Percentiles rank a stretch among this genome's conserved stretches.
Evolutionary conservation across 2,329 filamentous ascomycete genomes (phyloP).

Genomic region (Incumbomyces delicatus): DNA sequence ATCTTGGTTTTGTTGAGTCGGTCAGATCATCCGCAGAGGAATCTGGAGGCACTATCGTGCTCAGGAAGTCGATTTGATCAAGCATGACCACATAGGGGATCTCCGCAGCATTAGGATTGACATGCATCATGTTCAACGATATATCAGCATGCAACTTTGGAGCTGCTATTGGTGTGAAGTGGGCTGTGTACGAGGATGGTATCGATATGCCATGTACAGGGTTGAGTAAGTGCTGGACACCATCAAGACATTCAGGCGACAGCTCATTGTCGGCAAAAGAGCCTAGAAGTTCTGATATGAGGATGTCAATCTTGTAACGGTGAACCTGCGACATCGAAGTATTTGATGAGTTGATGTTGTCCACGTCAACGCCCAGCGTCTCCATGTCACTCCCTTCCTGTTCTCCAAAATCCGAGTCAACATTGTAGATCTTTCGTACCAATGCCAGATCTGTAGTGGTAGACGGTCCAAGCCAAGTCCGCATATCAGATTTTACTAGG

Average conservation of each 20-base stretch:
- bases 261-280: constrained; percentile 97
- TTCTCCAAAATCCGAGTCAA: constrained; percentile 22
- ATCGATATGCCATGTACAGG: constrained; percentile 81
- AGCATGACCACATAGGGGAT: constrained; percentile 93
- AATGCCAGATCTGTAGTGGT: constrained; percentile 8
- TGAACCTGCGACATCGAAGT: constrained; percentile 14
- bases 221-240: constrained; percentile 82
- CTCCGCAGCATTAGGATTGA: constrained; percentile 66
- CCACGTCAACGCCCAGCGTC: constrained; percentile 18
- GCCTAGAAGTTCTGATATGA: constrained; percentile 86
- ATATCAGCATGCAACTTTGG: constrained; percentile 81
- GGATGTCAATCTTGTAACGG: constrained; percentile 59
- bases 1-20: constrained; percentile 4
- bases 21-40: not conserved
- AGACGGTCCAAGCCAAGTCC: constrained; percentile 77
- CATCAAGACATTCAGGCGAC: constrained; percentile 90
- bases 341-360: constrained; percentile 7
- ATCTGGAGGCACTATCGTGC: constrained; percentile 48
- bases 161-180: constrained; percentile 82
- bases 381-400: constrained; percentile 27
- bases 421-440: constrained; percentile 18
- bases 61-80: constrained; percentile 78
- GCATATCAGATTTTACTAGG: constrained; percentile 94
- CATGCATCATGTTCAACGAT: constrained; percentile 44
- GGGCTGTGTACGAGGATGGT: constrained; percentile 83